These are phyloP conservation scores for Mycosphaerella sp. DNA, from an alignment of 2,329 filamentous ascomycete species.

Conservation along the genomic window DNA sequence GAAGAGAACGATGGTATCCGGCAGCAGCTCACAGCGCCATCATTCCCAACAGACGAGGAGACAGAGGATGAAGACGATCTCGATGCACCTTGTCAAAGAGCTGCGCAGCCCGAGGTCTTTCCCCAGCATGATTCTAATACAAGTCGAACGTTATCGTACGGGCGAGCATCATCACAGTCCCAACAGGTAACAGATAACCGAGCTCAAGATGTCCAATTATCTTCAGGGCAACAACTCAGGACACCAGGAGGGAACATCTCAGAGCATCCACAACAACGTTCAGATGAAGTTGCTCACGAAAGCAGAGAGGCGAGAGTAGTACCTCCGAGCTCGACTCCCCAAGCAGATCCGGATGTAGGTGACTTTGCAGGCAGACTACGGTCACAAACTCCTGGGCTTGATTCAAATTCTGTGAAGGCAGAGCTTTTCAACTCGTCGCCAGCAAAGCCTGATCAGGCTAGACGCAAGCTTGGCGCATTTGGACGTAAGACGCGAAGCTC, in stretches of 20 bases:
- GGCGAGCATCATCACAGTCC: neutral
- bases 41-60: slow-evolving; percentile 24
- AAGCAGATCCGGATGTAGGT: neutral
- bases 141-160: slow-evolving; percentile 1
- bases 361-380: slow-evolving; percentile 1
- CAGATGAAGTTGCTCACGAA: too few relatives aligned
- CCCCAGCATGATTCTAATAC: slow-evolving; percentile 9
- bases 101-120: slow-evolving; percentile 3
- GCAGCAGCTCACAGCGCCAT: slow-evolving; percentile 19
- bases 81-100: slow-evolving; percentile 26
- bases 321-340: too few relatives aligned
- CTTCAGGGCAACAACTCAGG: neutral
- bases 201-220: neutral
- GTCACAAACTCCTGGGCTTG: neutral
- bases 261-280: neutral
- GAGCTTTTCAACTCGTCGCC: neutral
- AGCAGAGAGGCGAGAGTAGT: too few relatives aligned
- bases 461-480: slow-evolving; percentile 6
- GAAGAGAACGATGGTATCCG: slow-evolving; percentile 22
- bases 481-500: slow-evolving; percentile 1
- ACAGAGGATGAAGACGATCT: slow-evolving; percentile 38
- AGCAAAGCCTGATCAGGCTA: neutral
- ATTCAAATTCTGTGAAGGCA: neutral
- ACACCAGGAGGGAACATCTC: neutral
- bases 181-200: neutral